Conservation (phyloP, 495 filamentous ascomycete genomes). For the Penicillium manginii region DNA sequence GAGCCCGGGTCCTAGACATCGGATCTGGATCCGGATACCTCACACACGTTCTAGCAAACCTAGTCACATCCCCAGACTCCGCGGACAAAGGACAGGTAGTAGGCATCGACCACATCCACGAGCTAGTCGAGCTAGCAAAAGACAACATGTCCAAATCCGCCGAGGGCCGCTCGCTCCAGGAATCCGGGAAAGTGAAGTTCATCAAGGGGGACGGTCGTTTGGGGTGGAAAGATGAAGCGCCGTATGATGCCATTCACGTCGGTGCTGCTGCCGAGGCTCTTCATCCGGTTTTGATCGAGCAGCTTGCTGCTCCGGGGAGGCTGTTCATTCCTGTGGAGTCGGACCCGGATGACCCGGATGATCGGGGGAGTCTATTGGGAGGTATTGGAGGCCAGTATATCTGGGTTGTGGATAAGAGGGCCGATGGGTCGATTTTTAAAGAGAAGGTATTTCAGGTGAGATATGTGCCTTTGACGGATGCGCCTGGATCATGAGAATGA, state of each 20-base stretch:
- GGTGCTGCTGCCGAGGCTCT: constrained; percentile 81
- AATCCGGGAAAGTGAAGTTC: constrained; percentile 66
- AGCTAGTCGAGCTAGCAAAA: constrained; percentile 71
- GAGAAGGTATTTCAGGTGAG: constrained; percentile 80
- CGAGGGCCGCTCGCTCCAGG: constrained; percentile 65
- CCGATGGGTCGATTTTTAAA: constrained; percentile 71
- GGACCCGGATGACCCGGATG: constrained; percentile 27
- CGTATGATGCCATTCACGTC: constrained; percentile 93
- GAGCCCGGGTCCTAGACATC: constrained; percentile 76
- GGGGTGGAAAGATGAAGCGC: constrained; percentile 66
- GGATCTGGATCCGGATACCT: constrained; percentile 91
- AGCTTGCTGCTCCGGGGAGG: constrained; percentile 76
- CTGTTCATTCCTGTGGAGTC: constrained; percentile 90
- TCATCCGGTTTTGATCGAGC: constrained; percentile 73
- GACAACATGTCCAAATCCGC: constrained; percentile 74
- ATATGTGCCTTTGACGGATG: constrained; percentile 94
- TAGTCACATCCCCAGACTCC: constrained; percentile 58
- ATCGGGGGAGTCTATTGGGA: constrained; percentile 20
- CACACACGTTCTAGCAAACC: constrained; percentile 83
- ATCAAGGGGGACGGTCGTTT: constrained; percentile 80
- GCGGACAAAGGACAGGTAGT: constrained; percentile 60
- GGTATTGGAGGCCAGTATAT: constrained; percentile 68
- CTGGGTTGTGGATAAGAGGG: constrained; percentile 88
- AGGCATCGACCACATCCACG: constrained; percentile 86
- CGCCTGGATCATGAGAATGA: constrained; percentile 47